phyloP scores from a whole-genome alignment of 805 yeast species.

The Jamesozyma hellenica region DNA sequence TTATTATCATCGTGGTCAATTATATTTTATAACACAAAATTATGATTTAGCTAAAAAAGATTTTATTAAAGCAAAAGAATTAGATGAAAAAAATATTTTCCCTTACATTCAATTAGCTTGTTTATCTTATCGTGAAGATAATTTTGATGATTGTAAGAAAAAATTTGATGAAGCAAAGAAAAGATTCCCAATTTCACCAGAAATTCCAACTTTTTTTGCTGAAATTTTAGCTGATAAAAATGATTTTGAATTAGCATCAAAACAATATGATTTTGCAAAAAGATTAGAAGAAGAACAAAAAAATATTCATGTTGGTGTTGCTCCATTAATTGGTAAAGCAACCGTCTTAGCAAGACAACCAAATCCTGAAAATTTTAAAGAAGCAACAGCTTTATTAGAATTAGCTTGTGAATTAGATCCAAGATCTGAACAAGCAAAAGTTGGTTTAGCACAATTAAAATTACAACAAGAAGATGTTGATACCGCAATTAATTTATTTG shows the following conservation, averaged over 20 bases:
- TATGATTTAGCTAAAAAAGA: constrained; percentile 60
- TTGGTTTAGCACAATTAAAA: constrained; percentile 85
- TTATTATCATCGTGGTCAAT: constrained; percentile 91
- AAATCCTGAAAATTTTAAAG: constrained; percentile 35
- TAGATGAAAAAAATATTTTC: constrained; percentile 67
- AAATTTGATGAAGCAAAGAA: constrained; percentile 59
- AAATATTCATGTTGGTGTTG: constrained; percentile 71
- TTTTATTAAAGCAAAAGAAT: constrained; percentile 65
- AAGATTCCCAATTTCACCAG: constrained; percentile 78
- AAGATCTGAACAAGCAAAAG: constrained; percentile 76
- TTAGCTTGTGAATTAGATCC: constrained; percentile 80
- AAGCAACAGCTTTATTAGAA: constrained; percentile 56
- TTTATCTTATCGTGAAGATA: constrained; percentile 65
- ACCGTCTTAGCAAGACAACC: constrained; percentile 52
- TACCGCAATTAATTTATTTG: constrained; percentile 73
- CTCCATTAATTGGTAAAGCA: constrained; percentile 86
- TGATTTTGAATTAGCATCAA: constrained; percentile 59
- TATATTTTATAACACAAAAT: constrained; percentile 71
- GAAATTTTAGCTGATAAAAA: constrained; percentile 81
- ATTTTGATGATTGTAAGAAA: constrained; percentile 46
- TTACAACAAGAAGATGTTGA: constrained; percentile 74
- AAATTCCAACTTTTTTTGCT: constrained; percentile 90
- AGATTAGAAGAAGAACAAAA: constrained; percentile 58
- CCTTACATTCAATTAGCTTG: constrained; percentile 91
- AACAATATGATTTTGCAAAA: constrained; percentile 78